Base-by-base conservation (phyloP, 768 basidiomycete species). In the Mycena venus region DNA sequence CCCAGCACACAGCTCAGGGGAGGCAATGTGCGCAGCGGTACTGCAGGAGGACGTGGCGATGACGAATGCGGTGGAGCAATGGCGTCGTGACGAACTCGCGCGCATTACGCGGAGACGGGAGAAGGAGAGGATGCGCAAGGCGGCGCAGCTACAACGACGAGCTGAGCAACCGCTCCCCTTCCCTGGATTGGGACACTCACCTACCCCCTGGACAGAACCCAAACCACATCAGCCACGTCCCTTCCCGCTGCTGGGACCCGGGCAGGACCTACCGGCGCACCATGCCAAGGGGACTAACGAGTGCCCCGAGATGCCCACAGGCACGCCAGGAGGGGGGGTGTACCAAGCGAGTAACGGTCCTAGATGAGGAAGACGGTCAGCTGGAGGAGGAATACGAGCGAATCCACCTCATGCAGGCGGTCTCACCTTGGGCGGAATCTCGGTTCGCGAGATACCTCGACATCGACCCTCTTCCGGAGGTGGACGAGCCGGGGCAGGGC, bases 151-250 rank as follows among this genome's bases (percentile, higher is more conserved):
- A 15, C 8, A 60, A 23, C 14, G 60, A 38, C 12, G 72, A 67
- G 64, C 72, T 62, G 59, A 73, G 72, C 65, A 68, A 44, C 65
- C 72, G 0, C 19, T 73, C 10, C 72, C 72, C 21, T 73, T 68
- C 17, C 72, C 65, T 2, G 72, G 72, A 15, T 59, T 73, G 3
- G 72, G 72, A 25, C 36, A 73, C 72, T 67, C 65, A 73, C 72
- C 72, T 25, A 25, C 64, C 0, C 32, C 21, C 0, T 0, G 47
- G 3, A 38, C n/a, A n/a, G 49, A 61, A 1, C 72, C 58, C 1
- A 53, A 59, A 19, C 36, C 47, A 2, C 49, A 14, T 4, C 8
- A 25, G 8, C 72, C 72, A 0, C 64, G 66, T 19, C 58, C 65
- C 3, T 62, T 67, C 53, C 51, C 32, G 0, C 0, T 3, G 11